A percentile compares a stretch with the other conserved stretches of the same genome.
These are phyloP conservation scores for Chloromonas sp. DNA, from an alignment of 163 green algal species.

Conservation along the genomic window DNA sequence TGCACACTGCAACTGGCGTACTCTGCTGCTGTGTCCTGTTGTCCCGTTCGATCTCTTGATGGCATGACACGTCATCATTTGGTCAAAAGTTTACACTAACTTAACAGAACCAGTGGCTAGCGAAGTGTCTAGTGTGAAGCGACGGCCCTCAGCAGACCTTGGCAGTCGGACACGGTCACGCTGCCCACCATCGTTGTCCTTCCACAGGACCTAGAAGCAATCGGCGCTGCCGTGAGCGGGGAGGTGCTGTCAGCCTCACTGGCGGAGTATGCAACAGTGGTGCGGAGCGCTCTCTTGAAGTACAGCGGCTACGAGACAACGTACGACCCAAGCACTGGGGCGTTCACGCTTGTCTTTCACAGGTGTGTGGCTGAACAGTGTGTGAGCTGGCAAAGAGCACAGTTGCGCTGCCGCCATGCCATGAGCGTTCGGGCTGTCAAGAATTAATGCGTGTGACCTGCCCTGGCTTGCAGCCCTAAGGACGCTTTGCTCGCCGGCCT, in stretches of 20 bases:
- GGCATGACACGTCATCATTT: too few species aligned
- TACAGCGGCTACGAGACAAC: slow-evolving; percentile 27
- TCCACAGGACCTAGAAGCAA: background rate
- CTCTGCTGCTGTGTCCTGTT: background rate
- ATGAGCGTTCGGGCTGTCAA: background rate
- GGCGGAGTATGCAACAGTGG: slow-evolving; percentile 12
- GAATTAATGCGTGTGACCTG: background rate
- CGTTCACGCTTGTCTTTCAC: slow-evolving; percentile 24
- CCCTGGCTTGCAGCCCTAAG: background rate
- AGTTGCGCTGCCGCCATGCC: too few species aligned
- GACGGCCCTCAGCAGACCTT: too few species aligned
- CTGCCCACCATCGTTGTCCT: background rate
- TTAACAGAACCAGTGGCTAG: too few species aligned
- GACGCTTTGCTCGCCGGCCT: slow-evolving; percentile 27
- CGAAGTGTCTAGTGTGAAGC: too few species aligned
- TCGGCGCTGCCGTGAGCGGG: background rate
- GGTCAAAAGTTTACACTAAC: too few species aligned
- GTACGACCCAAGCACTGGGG: slow-evolving; percentile 8
- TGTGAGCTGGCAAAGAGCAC: background rate
- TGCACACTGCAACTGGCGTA: slow-evolving; percentile 1
- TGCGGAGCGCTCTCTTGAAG: slow-evolving; percentile 20
- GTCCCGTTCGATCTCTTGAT: too few species aligned
- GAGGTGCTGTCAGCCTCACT: slow-evolving; percentile 11
- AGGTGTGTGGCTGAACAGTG: background rate
- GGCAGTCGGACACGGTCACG: too few species aligned